Base-by-base conservation (phyloP, 352 stramenopile genomes). In the Lagenidium giganteum region DNA sequence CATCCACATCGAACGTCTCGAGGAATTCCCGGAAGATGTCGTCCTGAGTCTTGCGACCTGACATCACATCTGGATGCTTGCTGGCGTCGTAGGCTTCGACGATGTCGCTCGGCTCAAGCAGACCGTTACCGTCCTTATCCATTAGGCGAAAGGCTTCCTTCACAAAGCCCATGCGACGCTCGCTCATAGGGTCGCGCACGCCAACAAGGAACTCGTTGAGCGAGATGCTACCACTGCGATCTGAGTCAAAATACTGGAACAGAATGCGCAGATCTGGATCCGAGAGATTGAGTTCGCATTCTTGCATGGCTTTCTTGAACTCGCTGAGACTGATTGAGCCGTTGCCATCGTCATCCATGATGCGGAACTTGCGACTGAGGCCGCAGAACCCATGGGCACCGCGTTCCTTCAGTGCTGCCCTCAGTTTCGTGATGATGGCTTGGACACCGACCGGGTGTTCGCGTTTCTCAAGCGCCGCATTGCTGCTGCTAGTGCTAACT, bases 121-220 rank as follows among this genome's bases (percentile, higher is more conserved):
- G 32, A 0, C 79, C 76, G 27, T 83, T 87, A 20, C 73, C 64
- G 36, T 83, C 60, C 43, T 78, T 89, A 51, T 96, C 87, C 50
- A 97, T 76, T 11, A 72, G 68, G 3, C 61, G 51, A 31, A 97
- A 97, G 13, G 87, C 90, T 33, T 86, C 61, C 17, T 61, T 61
- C 13, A 96, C 81, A 23, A 93, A 76, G 13, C 59, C 49, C 18
- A 92, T 24, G 13, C 89, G 72, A 1, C 71, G 59, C 9, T 85
- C 68, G 35, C 61, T 80, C 50, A 97, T 64, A 5, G 77, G 70
- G 11, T 84, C 83, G 13, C 83, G 63, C 14, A 97, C 60, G 2
- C 74, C 86, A 4, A 72, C 57, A 11, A 97, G 57, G 42, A 97
- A 94, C 54, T 97, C 90, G 30, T 84, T 73, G 16, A 91, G 72